Evolutionary conservation across 1,139 yeast species (phyloP).

Genomic region (Suhomyces bribrorum): DNA sequence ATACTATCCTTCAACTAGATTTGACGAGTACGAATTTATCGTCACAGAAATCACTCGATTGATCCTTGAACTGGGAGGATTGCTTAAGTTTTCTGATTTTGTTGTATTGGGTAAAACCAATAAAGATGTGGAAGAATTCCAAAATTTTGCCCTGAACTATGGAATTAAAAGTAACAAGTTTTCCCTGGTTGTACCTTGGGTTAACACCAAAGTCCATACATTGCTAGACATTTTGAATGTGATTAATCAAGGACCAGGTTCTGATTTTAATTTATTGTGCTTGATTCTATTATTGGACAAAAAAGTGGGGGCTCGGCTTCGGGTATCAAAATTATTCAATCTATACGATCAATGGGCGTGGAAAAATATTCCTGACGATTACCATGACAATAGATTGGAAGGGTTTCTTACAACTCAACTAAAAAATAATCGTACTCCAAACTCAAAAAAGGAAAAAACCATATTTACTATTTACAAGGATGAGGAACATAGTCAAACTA

Average conservation of each 20-base stretch:
- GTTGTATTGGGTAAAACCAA: constrained; percentile 58
- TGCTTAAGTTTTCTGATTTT: constrained; percentile 51
- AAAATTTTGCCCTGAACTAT: constrained; percentile 38
- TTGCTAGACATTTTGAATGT: constrained; percentile 54
- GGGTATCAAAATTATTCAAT: constrained; percentile 33
- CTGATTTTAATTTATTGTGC: constrained; percentile 37
- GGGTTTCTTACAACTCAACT: constrained; percentile 9
- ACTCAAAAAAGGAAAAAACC: not conserved
- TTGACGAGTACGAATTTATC: constrained; percentile 45
- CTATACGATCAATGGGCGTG: constrained; percentile 13
- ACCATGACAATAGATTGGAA: constrained; percentile 10
- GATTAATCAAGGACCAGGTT: constrained; percentile 29
- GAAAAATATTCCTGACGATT: not conserved
- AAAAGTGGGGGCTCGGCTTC: constrained; percentile 22
- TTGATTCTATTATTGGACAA: constrained; percentile 31
- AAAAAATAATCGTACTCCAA: not conserved
- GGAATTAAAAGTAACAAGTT: constrained; percentile 48
- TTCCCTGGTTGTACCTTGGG: constrained; percentile 55
- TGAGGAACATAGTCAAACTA: constrained; percentile 11
- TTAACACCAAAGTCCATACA: constrained; percentile 48
- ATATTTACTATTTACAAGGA: constrained; percentile 14
- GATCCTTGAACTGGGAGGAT: constrained; percentile 46
- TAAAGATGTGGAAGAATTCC: constrained; percentile 48
- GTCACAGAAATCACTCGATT: constrained; percentile 48
- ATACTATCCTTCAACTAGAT: constrained; percentile 15